Conservation (phyloP, 805 yeast species). For the Hanseniaspora nectarophila region DNA sequence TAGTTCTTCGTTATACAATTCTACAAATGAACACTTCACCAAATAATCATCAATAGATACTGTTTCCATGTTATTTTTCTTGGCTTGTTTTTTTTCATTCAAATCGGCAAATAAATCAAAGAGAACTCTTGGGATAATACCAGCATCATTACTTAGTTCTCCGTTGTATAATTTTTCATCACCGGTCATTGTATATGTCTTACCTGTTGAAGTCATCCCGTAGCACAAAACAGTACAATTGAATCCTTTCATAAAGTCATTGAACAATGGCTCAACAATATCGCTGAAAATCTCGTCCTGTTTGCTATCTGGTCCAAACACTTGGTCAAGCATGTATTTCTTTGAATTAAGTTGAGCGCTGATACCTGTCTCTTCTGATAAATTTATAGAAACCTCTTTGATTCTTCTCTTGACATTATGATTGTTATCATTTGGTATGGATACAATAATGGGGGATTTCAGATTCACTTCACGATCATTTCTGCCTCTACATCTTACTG, state of each 20-base stretch:
- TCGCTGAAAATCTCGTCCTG: constrained; percentile 55
- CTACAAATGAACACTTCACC: constrained; percentile 70
- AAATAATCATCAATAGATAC: constrained; percentile 36
- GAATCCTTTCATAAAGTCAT: constrained; percentile 61
- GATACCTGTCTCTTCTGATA: constrained; percentile 32
- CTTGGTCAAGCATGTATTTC: constrained; percentile 64
- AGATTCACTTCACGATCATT: constrained; percentile 45
- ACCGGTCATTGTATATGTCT: constrained; percentile 72
- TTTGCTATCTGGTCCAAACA: constrained; percentile 71
- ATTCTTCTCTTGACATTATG: constrained; percentile 25
- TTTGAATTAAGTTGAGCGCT: constrained; percentile 36
- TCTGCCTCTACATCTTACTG: constrained; percentile 53
- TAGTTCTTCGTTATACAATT: constrained; percentile 77
- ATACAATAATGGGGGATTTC: constrained; percentile 50
- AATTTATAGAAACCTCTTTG: constrained; percentile 38
- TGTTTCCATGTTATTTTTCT: constrained; percentile 17
- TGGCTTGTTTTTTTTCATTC: constrained; percentile 22
- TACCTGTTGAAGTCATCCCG: constrained; percentile 89
- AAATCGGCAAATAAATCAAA: constrained; percentile 45
- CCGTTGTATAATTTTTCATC: constrained; percentile 33
- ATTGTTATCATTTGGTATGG: constrained; percentile 32
- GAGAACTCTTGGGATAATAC: constrained; percentile 53
- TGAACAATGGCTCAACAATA: constrained; percentile 51
- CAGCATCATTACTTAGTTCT: constrained; percentile 40
- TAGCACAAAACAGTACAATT: constrained; percentile 77